Base-by-base conservation (phyloP, 306 rosid genomes). In the Erythrophleum fordii region DNA sequence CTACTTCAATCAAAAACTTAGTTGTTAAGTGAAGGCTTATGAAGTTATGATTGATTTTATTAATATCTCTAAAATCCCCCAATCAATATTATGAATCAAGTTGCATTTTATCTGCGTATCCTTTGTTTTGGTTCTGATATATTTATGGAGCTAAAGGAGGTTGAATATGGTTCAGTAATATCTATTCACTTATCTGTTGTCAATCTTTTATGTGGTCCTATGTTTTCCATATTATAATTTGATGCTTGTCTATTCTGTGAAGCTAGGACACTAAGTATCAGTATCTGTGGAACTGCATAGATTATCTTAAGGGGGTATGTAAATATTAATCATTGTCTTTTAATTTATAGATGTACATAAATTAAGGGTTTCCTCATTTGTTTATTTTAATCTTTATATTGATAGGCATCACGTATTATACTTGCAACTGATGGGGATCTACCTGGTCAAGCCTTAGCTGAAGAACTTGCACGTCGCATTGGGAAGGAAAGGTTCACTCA, bases 371-470 rank as follows among this genome's bases (percentile, higher is more conserved):
- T 55, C 69, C 78, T 41, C 49, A 61, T 75, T 56, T 23, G 59
- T 85, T 62, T n/a, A n/a, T 34, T 59, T 77, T 58, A 31, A 77
- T 77, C 12, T 72, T 71, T 39, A 49, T 84, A 72, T 79, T 85
- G 69, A 75, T 61, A 95, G 99, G 97, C 97, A 80, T 91, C 96
- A 13, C 96, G 99, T 5, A 85, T 95, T 51, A 80, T 95, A 81
- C 90, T 95, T 78, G 98, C 99, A 77, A 95, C 99, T 82, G 99
- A 95, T 78, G 99, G 92, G 68, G 99, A 95, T 85, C 59, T 12
- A 60, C 98, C 99, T 69, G 99, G 98, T 87, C 99, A 95, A 87
- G 98, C 99, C 79, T 87, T 95, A 84, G 96, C 98, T 70, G 99
- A 95, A 82, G 99, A 93, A 92, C 94, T 95, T 85, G 99, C 99